These are phyloP conservation scores for Termitomyces sp. DNA, from an alignment of 768 basidiomycete genomes.

Conservation along the genomic window DNA sequence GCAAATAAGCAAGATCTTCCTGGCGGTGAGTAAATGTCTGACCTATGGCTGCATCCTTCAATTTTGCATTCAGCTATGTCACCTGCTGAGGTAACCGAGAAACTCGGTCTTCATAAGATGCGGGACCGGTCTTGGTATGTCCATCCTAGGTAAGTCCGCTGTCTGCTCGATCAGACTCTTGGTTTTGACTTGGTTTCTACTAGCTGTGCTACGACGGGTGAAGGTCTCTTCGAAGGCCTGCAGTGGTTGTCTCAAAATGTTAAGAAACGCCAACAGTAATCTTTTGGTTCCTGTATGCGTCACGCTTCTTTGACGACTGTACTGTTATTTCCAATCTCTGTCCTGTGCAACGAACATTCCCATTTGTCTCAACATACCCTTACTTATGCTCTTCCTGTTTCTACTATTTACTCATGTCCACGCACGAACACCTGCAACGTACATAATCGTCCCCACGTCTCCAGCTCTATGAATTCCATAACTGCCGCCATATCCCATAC, in stretches of 20 bases:
- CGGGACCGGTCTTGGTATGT: conserved; percentile 98
- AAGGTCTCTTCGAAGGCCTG: conserved; percentile 94
- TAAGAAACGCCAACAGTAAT: conserved; percentile 80
- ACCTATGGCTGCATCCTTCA: neutral
- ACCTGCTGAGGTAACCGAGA: conserved; percentile 98
- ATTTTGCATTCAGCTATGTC: conserved; percentile 72
- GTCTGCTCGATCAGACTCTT: neutral
- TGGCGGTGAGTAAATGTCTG: conserved; percentile 58
- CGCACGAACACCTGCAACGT: conserved; percentile 33
- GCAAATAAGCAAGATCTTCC: conserved; percentile 99
- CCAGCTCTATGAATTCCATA: conserved; percentile 27
- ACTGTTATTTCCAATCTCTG: conserved; percentile 14
- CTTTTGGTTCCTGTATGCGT: conserved; percentile 6
- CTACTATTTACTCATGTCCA: conserved; percentile 32
- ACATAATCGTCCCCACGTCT: conserved; percentile 26
- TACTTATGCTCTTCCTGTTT: conserved; percentile 21
- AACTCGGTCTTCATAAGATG: conserved; percentile 92
- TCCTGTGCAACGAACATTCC: conserved; percentile 16
- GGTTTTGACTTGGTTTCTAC: conserved; percentile 3
- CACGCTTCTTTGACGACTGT: conserved; percentile 15
- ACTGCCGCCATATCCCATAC: conserved; percentile 15
- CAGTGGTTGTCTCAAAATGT: conserved; percentile 98
- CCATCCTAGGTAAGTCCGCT: conserved; percentile 78
- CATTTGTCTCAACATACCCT: conserved; percentile 25
- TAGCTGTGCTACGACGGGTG: conserved; percentile 94